A percentile compares a stretch with the other conserved stretches of the same genome.
Evolutionary conservation across 345 rosid genomes (phyloP).

Genomic region (Lumnitzera racemosa): DNA sequence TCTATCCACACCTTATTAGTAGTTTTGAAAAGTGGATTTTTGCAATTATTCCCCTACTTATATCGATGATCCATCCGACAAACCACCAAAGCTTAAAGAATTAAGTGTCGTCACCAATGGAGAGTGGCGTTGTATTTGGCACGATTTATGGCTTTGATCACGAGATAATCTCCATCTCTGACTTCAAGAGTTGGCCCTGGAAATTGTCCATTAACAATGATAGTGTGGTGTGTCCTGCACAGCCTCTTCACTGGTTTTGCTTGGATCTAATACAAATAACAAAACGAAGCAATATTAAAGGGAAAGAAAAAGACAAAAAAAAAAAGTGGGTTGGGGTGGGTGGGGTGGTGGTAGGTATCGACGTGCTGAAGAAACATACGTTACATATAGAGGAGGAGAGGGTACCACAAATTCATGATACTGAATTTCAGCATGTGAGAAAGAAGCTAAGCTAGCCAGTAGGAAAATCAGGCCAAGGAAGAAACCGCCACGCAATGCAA

Average conservation of each 20-base stretch:
- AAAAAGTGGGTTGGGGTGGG: no score
- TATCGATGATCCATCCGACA: no score
- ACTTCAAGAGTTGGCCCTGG: constrained; percentile 82
- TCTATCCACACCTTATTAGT: no score
- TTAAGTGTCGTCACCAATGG: constrained; percentile 51
- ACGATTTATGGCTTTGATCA: constrained; percentile 57
- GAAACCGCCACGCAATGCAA: constrained; percentile 6
- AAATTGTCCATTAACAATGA: constrained; percentile 70
- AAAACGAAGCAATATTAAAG: neutral
- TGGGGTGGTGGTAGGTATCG: no score
- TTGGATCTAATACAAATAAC: constrained; percentile 35
- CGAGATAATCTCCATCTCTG: constrained; percentile 56
- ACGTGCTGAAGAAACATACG: neutral
- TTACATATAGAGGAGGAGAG: constrained; percentile 3
- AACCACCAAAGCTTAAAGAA: neutral
- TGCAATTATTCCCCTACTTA: no score
- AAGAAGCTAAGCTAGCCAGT: constrained; percentile 27
- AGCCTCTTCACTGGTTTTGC: constrained; percentile 69
- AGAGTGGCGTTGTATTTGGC: constrained; percentile 55
- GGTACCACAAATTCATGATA: constrained; percentile 72
- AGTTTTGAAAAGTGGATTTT: no score
- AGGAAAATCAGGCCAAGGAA: constrained; percentile 21
- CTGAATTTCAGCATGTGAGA: constrained; percentile 46
- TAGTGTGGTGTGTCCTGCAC: constrained; percentile 60
- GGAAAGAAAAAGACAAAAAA: neutral